Conservation (phyloP, 73 alveolate genomes). For the Durusdinium trenchii region DNA sequence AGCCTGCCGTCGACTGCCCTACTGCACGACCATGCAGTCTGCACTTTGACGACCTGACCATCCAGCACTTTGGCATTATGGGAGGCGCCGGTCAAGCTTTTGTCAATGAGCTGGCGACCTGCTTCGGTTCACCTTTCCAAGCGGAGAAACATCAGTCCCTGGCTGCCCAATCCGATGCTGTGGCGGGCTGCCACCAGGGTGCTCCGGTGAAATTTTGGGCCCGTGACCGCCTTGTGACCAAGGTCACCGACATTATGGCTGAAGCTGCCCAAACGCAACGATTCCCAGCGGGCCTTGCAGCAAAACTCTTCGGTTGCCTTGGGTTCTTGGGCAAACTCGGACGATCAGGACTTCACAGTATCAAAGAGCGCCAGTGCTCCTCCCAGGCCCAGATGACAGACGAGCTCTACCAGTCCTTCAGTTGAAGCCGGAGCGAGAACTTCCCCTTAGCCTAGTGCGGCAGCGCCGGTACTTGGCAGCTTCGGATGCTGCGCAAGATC, state of each 20-base stretch:
- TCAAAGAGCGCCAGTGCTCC: not conserved
- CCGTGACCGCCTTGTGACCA: not conserved
- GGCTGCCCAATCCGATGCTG: not conserved
- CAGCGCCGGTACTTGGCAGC: not conserved
- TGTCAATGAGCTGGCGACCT: not conserved
- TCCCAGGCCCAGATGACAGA: not conserved
- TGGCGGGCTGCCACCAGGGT: not conserved
- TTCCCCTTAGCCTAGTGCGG: not conserved
- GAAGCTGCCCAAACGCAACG: not conserved
- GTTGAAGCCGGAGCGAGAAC: not conserved
- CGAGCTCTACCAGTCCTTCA: not conserved
- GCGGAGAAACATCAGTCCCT: not conserved
- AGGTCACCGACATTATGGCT: not conserved
- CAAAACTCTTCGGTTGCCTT: not conserved
- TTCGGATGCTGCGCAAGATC: not conserved
- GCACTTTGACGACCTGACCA: too few species aligned
- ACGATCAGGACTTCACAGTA: not conserved
- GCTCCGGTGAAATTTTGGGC: not conserved
- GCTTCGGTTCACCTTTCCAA: not conserved
- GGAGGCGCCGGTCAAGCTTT: not conserved
- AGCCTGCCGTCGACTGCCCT: too few species aligned
- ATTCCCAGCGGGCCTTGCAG: not conserved
- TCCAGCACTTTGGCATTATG: too few species aligned
- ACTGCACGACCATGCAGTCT: too few species aligned
- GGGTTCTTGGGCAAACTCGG: not conserved